phyloP scores from a whole-genome alignment of 805 yeast genomes.

The Blastobotrys muscicola region DNA sequence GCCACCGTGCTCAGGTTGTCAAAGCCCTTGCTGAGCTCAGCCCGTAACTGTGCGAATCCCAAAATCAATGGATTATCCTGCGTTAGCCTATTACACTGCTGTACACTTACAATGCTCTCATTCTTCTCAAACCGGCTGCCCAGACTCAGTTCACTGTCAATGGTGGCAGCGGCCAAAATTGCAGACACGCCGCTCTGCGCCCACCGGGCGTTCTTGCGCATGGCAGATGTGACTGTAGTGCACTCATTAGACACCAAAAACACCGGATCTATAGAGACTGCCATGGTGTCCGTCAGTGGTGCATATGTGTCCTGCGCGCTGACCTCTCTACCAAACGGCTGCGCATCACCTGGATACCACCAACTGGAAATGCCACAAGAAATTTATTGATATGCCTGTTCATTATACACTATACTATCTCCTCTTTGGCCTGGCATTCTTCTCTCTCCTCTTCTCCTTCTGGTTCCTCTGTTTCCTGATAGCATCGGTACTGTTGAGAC shows the following conservation, averaged over 20 bases:
- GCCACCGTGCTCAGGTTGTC: constrained; percentile 59
- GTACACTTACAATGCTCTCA: background rate
- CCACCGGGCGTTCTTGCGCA: constrained; percentile 79
- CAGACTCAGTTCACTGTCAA: constrained; percentile 5
- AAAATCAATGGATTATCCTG: constrained; percentile 57
- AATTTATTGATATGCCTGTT: too few relatives aligned
- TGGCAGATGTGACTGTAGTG: constrained; percentile 72
- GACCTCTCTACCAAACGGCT: too few relatives aligned
- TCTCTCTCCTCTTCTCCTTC: constrained; percentile 65
- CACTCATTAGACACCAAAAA: constrained; percentile 85
- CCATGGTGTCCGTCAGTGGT: background rate
- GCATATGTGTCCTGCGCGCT: too few relatives aligned
- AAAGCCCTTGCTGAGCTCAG: constrained; percentile 49
- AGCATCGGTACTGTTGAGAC: constrained; percentile 58
- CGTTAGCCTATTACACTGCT: background rate
- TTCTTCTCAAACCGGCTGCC: background rate
- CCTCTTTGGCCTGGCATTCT: constrained; percentile 72
- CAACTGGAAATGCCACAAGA: too few relatives aligned
- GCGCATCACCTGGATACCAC: too few relatives aligned
- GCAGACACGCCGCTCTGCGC: constrained; percentile 77
- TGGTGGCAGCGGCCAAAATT: constrained; percentile 49
- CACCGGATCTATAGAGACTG: constrained; percentile 53
- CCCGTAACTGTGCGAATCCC: constrained; percentile 69
- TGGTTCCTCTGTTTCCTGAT: constrained; percentile 67
- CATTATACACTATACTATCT: too few relatives aligned